Percentiles rank a stretch among this genome's conserved stretches.
Conservation (phyloP, 805 yeast genomes). For the Yarrowia hollandica region DNA sequence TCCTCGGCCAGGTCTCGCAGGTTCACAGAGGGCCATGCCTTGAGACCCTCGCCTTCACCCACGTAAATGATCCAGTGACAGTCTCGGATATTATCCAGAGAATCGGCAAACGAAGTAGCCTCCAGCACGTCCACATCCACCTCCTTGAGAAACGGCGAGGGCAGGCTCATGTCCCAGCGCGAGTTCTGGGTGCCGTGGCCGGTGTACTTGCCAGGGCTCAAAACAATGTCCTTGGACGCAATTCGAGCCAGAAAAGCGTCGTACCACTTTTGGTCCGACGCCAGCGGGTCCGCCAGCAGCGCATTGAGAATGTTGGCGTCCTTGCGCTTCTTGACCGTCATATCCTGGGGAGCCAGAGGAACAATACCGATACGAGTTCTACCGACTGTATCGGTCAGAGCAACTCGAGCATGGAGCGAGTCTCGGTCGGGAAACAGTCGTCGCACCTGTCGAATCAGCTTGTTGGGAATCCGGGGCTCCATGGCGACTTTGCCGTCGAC, state of each 20-base stretch:
- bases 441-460: constrained; percentile 1
- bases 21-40: constrained; percentile 18
- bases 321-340: constrained; percentile 32
- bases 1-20: constrained; percentile 32
- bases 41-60: constrained; percentile 26
- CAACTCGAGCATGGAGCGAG: constrained; percentile 38
- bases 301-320: constrained; percentile 37
- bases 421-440: constrained; percentile 35
- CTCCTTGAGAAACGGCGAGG: constrained; percentile 36
- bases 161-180: constrained; percentile 38
- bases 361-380: constrained; percentile 38
- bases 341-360: constrained; percentile 36
- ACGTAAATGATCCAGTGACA: constrained; percentile 38
- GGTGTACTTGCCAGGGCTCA: constrained; percentile 36
- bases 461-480: constrained; percentile 14
- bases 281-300: constrained; percentile 42
- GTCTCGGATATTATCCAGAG: constrained; percentile 37
- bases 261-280: constrained; percentile 39
- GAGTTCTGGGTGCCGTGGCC: constrained; percentile 40
- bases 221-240: constrained; percentile 40
- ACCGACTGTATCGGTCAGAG: constrained; percentile 32
- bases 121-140: constrained; percentile 38
- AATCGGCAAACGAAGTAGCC: constrained; percentile 37
- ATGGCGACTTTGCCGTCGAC: constrained; percentile 12
- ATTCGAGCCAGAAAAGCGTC: constrained; percentile 36